These are phyloP conservation scores for Glycine latifolia DNA, from an alignment of 306 rosid genomes.

Conservation along the genomic window DNA sequence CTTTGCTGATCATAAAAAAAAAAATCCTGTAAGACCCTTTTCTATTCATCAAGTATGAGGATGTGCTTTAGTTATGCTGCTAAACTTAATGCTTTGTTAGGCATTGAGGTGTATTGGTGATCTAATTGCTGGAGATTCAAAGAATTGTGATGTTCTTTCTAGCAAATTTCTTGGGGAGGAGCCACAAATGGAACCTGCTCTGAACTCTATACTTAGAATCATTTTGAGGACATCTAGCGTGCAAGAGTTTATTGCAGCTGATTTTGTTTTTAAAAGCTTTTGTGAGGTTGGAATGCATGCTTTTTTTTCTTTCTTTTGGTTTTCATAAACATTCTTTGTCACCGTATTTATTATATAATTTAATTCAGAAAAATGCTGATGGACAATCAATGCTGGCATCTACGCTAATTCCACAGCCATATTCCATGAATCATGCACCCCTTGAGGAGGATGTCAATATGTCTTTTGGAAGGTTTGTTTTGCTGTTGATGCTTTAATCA, in stretches of 20 bases:
- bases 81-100: slow-evolving; percentile 52
- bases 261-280: slow-evolving; percentile 78
- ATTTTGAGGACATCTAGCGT: slow-evolving; percentile 81
- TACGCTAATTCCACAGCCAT: slow-evolving; percentile 85
- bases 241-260: slow-evolving; percentile 86
- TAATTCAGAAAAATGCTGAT: slow-evolving; percentile 71
- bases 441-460: slow-evolving; percentile 84
- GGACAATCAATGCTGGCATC: slow-evolving; percentile 91
- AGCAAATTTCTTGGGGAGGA: slow-evolving; percentile 84
- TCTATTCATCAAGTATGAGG: slow-evolving; percentile 21
- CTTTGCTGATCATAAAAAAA: too few relatives aligned
- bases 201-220: slow-evolving; percentile 81
- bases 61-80: neutral
- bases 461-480: slow-evolving; percentile 92
- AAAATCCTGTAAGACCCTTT: neutral
- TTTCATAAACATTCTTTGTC: neutral
- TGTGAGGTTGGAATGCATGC: slow-evolving; percentile 73
- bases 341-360: slow-evolving; percentile 6
- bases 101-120: slow-evolving; percentile 76
- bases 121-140: slow-evolving; percentile 76
- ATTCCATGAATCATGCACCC: slow-evolving; percentile 70
- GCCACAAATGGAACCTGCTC: slow-evolving; percentile 79
- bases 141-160: slow-evolving; percentile 73
- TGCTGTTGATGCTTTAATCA: slow-evolving; percentile 37
- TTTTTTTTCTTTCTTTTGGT: neutral